Evolutionary conservation across 179 eudicot genomes (phyloP).

Genomic region (Corrigiola litoralis): DNA sequence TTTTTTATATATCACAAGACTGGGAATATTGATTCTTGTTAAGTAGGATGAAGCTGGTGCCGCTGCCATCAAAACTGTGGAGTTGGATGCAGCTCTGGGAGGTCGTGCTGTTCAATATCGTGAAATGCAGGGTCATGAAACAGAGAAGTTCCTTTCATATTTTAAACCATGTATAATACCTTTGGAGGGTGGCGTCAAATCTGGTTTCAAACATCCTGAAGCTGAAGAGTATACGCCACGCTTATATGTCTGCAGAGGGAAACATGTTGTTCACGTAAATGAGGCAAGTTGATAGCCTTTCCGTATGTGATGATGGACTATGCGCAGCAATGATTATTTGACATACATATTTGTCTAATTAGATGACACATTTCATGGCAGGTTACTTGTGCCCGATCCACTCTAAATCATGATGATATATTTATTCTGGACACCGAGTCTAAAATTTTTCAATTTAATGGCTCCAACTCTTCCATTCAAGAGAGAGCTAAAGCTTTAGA

Average conservation of each 20-base stretch:
- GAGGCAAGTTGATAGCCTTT: constrained; percentile 52
- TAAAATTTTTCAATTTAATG: constrained; percentile 93
- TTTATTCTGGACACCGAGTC: constrained; percentile 82
- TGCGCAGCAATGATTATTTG: constrained; percentile 4
- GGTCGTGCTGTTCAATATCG: constrained; percentile 99
- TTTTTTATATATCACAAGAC: background rate
- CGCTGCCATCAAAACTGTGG: constrained; percentile 87
- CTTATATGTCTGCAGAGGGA: constrained; percentile 78
- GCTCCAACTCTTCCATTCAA: constrained; percentile 91
- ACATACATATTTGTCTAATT: background rate
- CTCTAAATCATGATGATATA: constrained; percentile 93
- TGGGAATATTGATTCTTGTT: constrained; percentile 24
- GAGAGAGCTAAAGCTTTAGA: constrained; percentile 98
- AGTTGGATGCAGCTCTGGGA: constrained; percentile 93
- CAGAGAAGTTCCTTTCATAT: constrained; percentile 94
- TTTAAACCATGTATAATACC: constrained; percentile 99
- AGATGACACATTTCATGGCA: constrained; percentile 27
- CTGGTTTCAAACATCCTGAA: constrained; percentile 91
- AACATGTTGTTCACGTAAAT: constrained; percentile 87
- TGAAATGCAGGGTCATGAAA: constrained; percentile 94
- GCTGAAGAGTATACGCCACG: constrained; percentile 72
- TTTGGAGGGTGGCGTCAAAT: constrained; percentile 81
- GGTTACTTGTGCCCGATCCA: constrained; percentile 90
- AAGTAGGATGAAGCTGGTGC: constrained; percentile 93
- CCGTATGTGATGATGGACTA: background rate